phyloP scores from a whole-genome alignment of 2,329 filamentous ascomycete species.

The Aspergillus sp. region DNA sequence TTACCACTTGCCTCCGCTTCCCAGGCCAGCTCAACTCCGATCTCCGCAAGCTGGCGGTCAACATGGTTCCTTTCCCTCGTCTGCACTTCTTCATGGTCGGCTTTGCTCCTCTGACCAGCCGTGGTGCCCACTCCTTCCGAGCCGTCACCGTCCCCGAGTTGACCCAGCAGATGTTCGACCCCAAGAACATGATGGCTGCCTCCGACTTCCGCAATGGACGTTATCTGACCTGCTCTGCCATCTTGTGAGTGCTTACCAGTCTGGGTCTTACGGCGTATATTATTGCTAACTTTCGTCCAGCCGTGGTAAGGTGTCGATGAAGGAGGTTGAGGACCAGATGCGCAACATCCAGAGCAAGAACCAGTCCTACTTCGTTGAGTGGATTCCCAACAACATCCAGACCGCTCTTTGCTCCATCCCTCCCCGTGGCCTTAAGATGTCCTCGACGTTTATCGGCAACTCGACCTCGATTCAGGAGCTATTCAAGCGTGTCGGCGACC shows the following conservation, averaged over 20 bases:
- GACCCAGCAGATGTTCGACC: slow-evolving; percentile 99
- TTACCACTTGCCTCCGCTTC: slow-evolving; percentile 98
- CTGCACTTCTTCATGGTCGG: slow-evolving; percentile 99
- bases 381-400: slow-evolving; percentile 99
- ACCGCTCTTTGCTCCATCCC: slow-evolving; percentile 98
- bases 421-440: slow-evolving; percentile 97
- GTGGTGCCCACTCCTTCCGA: slow-evolving; percentile 87
- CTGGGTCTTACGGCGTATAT: background rate
- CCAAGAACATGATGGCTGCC: slow-evolving; percentile 99
- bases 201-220: slow-evolving; percentile 99
- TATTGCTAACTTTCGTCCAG: slow-evolving; percentile 36
- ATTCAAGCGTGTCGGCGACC: slow-evolving; percentile 99
- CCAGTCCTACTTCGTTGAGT: slow-evolving; percentile 98
- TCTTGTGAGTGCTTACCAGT: slow-evolving; percentile 55
- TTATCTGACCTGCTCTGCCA: slow-evolving; percentile 98
- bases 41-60: slow-evolving; percentile 97
- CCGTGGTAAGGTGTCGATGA: slow-evolving; percentile 99
- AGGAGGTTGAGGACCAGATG: slow-evolving; percentile 99
- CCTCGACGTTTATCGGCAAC: slow-evolving; percentile 97
- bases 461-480: slow-evolving; percentile 99
- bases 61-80: slow-evolving; percentile 99
- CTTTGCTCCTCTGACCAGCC: slow-evolving; percentile 95
- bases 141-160: slow-evolving; percentile 95
- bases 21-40: slow-evolving; percentile 99
- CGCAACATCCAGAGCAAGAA: slow-evolving; percentile 99